These are phyloP conservation scores for Sugiyamaella paludigena DNA, from an alignment of 1,139 yeast genomes.

Conservation along the genomic window DNA sequence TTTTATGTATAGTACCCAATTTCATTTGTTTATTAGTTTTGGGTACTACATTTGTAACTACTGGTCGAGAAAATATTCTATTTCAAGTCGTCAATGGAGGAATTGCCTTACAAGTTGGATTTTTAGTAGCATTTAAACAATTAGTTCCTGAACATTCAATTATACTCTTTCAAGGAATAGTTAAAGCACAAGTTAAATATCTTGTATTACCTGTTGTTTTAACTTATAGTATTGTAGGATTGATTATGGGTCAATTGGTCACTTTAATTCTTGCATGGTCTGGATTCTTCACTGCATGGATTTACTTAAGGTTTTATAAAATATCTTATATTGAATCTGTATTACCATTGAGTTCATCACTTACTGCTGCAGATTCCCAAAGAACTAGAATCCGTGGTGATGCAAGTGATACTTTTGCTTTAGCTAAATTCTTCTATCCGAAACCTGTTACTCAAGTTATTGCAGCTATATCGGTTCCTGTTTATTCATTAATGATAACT, in stretches of 20 bases:
- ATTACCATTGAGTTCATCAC: slow-evolving; percentile 31
- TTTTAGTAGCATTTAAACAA: slow-evolving; percentile 83
- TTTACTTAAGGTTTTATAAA: slow-evolving; percentile 75
- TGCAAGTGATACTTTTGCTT: slow-evolving; percentile 84
- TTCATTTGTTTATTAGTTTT: slow-evolving; percentile 13
- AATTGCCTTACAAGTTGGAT: slow-evolving; percentile 66
- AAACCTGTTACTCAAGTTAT: slow-evolving; percentile 51
- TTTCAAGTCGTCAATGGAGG: slow-evolving; percentile 61
- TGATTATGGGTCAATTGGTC: slow-evolving; percentile 19
- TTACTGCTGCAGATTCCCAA: slow-evolving; percentile 26
- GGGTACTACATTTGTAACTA: slow-evolving; percentile 12
- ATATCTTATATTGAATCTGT: slow-evolving; percentile 38
- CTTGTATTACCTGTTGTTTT: slow-evolving; percentile 62
- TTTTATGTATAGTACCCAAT: slow-evolving; percentile 61
- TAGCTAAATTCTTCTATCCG: slow-evolving; percentile 78
- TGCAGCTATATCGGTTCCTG: slow-evolving; percentile 50
- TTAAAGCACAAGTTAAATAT: slow-evolving; percentile 65
- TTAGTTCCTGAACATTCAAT: slow-evolving; percentile 85
- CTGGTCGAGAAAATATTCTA: slow-evolving; percentile 16
- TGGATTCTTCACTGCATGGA: slow-evolving; percentile 70
- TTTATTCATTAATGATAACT: slow-evolving; percentile 53
- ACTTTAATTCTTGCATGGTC: slow-evolving; percentile 56
- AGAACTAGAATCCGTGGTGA: slow-evolving; percentile 60
- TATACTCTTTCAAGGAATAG: slow-evolving; percentile 58
- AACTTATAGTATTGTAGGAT: slow-evolving; percentile 40